A percentile compares a stretch with the other conserved stretches of the same genome.
Evolutionary conservation across 768 basidiomycete genomes (phyloP).

Genomic region (Calvatia gigantea): DNA sequence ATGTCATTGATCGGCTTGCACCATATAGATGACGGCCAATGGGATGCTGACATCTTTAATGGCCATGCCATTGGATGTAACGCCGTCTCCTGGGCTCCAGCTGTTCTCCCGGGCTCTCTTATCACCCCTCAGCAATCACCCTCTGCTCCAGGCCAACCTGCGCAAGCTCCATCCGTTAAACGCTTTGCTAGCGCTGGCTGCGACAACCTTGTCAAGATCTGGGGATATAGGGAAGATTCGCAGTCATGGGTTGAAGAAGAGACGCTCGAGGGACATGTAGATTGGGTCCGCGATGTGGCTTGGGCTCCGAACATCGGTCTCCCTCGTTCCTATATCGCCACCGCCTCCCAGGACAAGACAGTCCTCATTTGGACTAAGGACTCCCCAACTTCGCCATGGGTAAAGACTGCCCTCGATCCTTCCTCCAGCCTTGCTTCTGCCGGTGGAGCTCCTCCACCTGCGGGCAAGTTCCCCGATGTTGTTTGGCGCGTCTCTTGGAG

Average conservation of each 20-base stretch:
- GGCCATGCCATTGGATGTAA: slow-evolving; percentile 97
- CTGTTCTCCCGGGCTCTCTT: slow-evolving; percentile 80
- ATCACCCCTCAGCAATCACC: slow-evolving; percentile 62
- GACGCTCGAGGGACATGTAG: slow-evolving; percentile 85
- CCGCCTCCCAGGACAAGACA: slow-evolving; percentile 90
- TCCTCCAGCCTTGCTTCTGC: slow-evolving; percentile 45
- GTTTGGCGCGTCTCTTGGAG: slow-evolving; percentile 99
- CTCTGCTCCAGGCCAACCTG: slow-evolving; percentile 42
- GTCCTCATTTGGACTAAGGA: slow-evolving; percentile 93
- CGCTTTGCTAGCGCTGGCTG: slow-evolving; percentile 95
- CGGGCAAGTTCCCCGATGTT: slow-evolving; percentile 91
- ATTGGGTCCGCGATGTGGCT: slow-evolving; percentile 99
- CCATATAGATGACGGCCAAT: slow-evolving; percentile 85
- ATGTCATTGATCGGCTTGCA: not conserved
- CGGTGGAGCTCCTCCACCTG: slow-evolving; percentile 40
- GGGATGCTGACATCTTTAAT: slow-evolving; percentile 92
- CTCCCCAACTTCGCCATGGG: slow-evolving; percentile 68
- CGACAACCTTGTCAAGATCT: slow-evolving; percentile 92
- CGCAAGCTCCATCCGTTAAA: slow-evolving; percentile 62
- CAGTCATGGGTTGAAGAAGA: slow-evolving; percentile 93
- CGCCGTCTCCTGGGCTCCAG: slow-evolving; percentile 96
- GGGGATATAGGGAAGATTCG: slow-evolving; percentile 84
- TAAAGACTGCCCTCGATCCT: slow-evolving; percentile 77
- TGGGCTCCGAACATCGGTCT: slow-evolving; percentile 98
- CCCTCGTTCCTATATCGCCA: slow-evolving; percentile 92